A percentile compares a stretch with the other conserved stretches of the same genome.
Evolutionary conservation across 129 eudicot species (phyloP).

Genomic region (Artemisia annua): DNA sequence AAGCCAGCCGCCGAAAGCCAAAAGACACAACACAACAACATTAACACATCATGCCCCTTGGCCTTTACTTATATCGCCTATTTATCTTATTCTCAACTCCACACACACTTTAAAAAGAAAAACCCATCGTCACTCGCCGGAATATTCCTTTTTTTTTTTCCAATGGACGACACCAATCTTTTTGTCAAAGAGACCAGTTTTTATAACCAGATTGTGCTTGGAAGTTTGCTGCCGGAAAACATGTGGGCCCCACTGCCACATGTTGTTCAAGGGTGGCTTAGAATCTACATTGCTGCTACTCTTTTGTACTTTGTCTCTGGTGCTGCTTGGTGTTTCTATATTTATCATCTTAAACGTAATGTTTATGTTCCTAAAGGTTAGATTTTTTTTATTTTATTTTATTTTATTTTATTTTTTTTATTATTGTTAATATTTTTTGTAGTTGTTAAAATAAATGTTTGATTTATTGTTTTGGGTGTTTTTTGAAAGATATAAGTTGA

Average conservation of each 20-base stretch:
- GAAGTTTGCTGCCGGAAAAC: conserved; percentile 26
- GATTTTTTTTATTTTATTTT: neutral
- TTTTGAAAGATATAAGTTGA: no score
- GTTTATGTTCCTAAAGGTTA: conserved; percentile 30
- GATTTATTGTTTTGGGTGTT: neutral
- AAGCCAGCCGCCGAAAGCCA: conserved; percentile 8
- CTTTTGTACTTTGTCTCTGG: conserved; percentile 27
- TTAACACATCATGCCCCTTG: conserved; percentile 5
- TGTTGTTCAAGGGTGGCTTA: conserved; percentile 23
- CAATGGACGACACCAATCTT: conserved; percentile 19
- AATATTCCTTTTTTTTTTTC: neutral
- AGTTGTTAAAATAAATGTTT: neutral
- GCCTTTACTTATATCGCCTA: neutral
- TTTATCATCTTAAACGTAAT: conserved; percentile 33
- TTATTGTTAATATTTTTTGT: neutral
- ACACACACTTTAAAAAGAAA: neutral
- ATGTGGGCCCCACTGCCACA: conserved; percentile 35
- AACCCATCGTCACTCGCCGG: conserved; percentile 15
- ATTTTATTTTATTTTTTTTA: neutral
- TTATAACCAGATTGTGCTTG: conserved; percentile 28
- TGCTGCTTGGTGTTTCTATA: conserved; percentile 28
- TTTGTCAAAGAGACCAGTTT: conserved; percentile 24
- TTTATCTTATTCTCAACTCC: no score
- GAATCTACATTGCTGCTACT: conserved; percentile 32
- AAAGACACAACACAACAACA: neutral